Percentiles rank a stretch among this genome's conserved stretches.
Evolutionary conservation across 139 green algal genomes (phyloP).

Genomic region (Raphidocelis subcapitata): DNA sequence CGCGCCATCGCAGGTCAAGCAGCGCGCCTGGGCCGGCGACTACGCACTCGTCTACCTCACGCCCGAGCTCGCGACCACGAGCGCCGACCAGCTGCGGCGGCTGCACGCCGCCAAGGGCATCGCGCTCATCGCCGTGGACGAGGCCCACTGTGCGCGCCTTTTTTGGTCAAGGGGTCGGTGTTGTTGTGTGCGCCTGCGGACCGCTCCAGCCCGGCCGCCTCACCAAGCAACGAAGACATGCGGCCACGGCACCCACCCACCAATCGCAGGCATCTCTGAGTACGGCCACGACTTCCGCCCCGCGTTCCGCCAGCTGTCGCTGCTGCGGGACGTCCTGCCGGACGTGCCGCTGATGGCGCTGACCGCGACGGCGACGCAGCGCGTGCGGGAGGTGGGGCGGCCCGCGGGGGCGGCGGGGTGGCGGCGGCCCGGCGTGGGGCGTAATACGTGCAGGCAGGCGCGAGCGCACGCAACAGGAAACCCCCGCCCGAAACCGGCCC

Average conservation of each 20-base stretch:
- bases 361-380: conserved; percentile 84
- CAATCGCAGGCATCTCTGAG: no score
- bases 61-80: conserved; percentile 52
- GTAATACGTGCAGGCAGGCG: no score
- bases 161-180: no score
- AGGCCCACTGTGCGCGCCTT: conserved; percentile 59
- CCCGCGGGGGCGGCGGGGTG: conserved; percentile 17
- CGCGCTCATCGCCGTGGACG: conserved; percentile 60
- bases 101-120: conserved; percentile 43
- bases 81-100: conserved; percentile 24
- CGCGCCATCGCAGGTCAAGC: conserved; percentile 29
- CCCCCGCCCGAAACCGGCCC: no score
- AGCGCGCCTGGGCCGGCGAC: conserved; percentile 47
- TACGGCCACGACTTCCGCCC: conserved; percentile 47
- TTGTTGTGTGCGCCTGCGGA: no score
- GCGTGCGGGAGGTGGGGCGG: conserved; percentile 76
- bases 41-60: conserved; percentile 71
- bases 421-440: no score
- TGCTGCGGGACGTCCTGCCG: conserved; percentile 41
- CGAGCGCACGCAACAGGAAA: no score
- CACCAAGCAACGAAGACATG: no score
- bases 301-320: conserved; percentile 52
- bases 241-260: no score
- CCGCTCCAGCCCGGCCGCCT: no score
- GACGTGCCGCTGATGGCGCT: conserved; percentile 79